phyloP scores from a whole-genome alignment of 176 grass and related monocot species.

The Thalia dealbata region DNA sequence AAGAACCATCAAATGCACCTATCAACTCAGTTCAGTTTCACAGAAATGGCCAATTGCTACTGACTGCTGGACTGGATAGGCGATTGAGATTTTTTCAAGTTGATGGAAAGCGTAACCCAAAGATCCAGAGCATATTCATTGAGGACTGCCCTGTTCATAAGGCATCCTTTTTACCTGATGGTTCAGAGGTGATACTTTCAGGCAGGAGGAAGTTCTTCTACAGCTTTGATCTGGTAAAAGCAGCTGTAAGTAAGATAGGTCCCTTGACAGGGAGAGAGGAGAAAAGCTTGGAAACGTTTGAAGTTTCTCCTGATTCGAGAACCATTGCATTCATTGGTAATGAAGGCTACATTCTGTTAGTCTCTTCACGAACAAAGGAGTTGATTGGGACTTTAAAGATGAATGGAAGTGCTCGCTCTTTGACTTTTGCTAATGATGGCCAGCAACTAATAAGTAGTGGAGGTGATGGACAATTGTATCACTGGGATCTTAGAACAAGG shows the following conservation, averaged over 20 bases:
- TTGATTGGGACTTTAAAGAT: slow-evolving; percentile 80
- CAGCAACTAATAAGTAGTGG: slow-evolving; percentile 55
- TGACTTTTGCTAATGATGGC: slow-evolving; percentile 61
- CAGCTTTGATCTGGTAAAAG: slow-evolving; percentile 73
- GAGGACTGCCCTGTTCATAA: slow-evolving; percentile 51
- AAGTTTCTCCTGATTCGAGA: slow-evolving; percentile 77
- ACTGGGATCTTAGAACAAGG: slow-evolving; percentile 73
- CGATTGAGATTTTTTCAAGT: slow-evolving; percentile 70
- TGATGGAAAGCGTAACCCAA: slow-evolving; percentile 62
- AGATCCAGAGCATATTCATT: slow-evolving; percentile 64
- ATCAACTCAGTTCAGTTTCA: slow-evolving; percentile 88
- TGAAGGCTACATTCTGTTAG: slow-evolving; percentile 68
- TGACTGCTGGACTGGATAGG: slow-evolving; percentile 60
- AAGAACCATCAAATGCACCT: slow-evolving; percentile 48
- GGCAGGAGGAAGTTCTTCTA: slow-evolving; percentile 80
- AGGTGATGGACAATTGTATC: slow-evolving; percentile 65
- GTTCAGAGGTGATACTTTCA: slow-evolving; percentile 59
- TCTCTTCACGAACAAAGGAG: slow-evolving; percentile 73
- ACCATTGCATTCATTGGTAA: slow-evolving; percentile 78
- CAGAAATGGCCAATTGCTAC: slow-evolving; percentile 62
- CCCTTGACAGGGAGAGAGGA: slow-evolving; percentile 70
- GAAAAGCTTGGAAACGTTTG: slow-evolving; percentile 67
- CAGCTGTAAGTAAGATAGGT: slow-evolving; percentile 43
- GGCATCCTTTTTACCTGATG: slow-evolving; percentile 68
- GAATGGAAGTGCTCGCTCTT: slow-evolving; percentile 54